Evolutionary conservation across 805 yeast genomes (phyloP), one percentile per base, ranked within the genome.

Genomic region (Candida cerambycidarum): DNA sequence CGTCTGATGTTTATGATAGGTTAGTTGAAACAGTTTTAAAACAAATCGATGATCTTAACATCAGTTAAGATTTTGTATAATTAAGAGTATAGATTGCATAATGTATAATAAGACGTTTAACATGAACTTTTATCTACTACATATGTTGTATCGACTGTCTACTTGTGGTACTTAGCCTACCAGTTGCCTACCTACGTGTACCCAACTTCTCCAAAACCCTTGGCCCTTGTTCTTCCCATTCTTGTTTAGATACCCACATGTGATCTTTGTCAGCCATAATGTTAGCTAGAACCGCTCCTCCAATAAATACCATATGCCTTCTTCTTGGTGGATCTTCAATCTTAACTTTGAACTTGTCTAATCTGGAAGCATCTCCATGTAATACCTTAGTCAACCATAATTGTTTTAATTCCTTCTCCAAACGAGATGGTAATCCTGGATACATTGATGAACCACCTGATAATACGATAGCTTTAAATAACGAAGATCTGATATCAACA

Each of bases 391-490:
- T 83, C 53, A 86, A 82, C 98, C 98, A 93, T 54, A 88, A 80
- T 65, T 93, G 99, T 69, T 93, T 93, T 65, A 93, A 76, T 65
- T 93, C 99, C 64, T 88, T 92, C 65, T 93, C 98, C 53, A 93
- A 73, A 58, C 99, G 78, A 10, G 96, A 85, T 14, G 99, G 99
- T 54, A 93, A 78, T 23, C 99, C 99, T 1, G 99, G 98, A 61
- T 93, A 93, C 99, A 93, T 93, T 39, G 96, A 85, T 1, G 98
- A 90, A 44, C 99, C 99, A 62, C 99, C 99, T 5, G 96, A 87
- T 34, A 93, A 76, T 21, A 93, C 98, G 62, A 93, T 86, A 2
- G 97, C 95, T 59, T 85, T 87, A 70, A 79, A 93, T 46, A 93
- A 75, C 1, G 96, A 78, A 5, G 95, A 76, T 67, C 97, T 82